Percentiles rank a stretch among this genome's conserved stretches.
Conservation (phyloP, 2,329 filamentous ascomycete genomes). For the Cladosporium cucumerinum region DNA sequence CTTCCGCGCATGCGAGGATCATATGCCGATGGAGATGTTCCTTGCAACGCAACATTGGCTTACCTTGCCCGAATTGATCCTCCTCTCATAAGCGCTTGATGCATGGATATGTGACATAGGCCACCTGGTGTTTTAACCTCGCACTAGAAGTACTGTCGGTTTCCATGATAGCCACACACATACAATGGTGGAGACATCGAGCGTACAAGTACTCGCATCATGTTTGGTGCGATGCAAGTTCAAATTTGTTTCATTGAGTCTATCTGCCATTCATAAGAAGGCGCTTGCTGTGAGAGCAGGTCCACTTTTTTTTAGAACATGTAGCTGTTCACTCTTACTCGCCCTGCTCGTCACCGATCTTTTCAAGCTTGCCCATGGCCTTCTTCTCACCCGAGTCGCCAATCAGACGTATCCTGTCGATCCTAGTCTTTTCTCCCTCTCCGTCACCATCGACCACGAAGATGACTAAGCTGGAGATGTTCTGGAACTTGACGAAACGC, state of each 20-base stretch:
- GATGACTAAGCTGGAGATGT: slow-evolving; percentile 77
- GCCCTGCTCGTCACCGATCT: slow-evolving; percentile 74
- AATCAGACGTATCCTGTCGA: slow-evolving; percentile 76
- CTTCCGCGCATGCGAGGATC: background rate
- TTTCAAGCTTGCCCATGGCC: slow-evolving; percentile 91
- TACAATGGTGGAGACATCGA: background rate
- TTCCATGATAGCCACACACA: background rate
- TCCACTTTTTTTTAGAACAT: background rate
- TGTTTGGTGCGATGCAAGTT: background rate
- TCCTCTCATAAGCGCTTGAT: background rate
- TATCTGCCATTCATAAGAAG: background rate
- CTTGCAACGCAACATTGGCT: background rate
- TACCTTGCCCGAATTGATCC: background rate
- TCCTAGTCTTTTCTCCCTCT: slow-evolving; percentile 76
- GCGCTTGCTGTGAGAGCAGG: background rate
- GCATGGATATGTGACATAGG: background rate
- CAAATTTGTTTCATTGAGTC: background rate
- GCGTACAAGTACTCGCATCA: background rate
- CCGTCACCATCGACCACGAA: slow-evolving; percentile 83
- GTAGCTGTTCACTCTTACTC: slow-evolving; percentile 42
- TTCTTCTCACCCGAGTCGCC: slow-evolving; percentile 90
- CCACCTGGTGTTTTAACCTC: background rate
- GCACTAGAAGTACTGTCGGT: background rate
- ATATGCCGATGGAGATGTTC: background rate
- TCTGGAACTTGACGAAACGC: slow-evolving; percentile 97